A percentile compares a stretch with the other conserved stretches of the same genome.
phyloP scores from a whole-genome alignment of 768 basidiomycete species.

The Russula sp. region DNA sequence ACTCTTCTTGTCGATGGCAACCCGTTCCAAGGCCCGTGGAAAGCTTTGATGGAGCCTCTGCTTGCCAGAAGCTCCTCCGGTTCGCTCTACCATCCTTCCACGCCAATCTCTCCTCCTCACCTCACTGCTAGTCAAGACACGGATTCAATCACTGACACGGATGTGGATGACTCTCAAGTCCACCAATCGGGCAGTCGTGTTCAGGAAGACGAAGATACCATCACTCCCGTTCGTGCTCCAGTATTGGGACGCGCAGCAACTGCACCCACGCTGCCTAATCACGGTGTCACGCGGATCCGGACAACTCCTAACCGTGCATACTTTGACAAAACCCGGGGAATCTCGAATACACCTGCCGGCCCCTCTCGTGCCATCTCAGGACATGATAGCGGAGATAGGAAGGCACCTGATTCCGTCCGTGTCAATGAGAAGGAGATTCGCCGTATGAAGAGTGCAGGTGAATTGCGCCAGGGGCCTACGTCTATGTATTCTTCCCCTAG shows the following conservation, averaged over 20 bases:
- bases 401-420: slow-evolving; percentile 38
- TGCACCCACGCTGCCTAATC: slow-evolving; percentile 35
- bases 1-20: slow-evolving; percentile 91
- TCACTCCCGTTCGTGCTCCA: slow-evolving; percentile 56
- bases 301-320: slow-evolving; percentile 58
- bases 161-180: slow-evolving; percentile 47
- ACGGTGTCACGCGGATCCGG: slow-evolving; percentile 51
- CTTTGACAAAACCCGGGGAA: slow-evolving; percentile 30
- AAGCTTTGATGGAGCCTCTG: slow-evolving; percentile 80
- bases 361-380: slow-evolving; percentile 9
- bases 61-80: slow-evolving; percentile 56
- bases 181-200: slow-evolving; percentile 33
- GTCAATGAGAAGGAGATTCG: slow-evolving; percentile 28
- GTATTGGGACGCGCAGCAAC: slow-evolving; percentile 48
- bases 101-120: slow-evolving; percentile 49
- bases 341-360: slow-evolving; percentile 1
- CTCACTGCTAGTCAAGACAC: slow-evolving; percentile 45
- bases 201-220: slow-evolving; percentile 73
- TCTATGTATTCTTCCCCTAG: slow-evolving; percentile 25
- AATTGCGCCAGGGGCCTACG: slow-evolving; percentile 50
- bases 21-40: slow-evolving; percentile 93
- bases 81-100: slow-evolving; percentile 60
- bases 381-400: slow-evolving; percentile 2
- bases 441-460: slow-evolving; percentile 80
- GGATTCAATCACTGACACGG: slow-evolving; percentile 42